Conservation (phyloP, 1,284 basidiomycete species). For the Austropuccinia psidii region DNA sequence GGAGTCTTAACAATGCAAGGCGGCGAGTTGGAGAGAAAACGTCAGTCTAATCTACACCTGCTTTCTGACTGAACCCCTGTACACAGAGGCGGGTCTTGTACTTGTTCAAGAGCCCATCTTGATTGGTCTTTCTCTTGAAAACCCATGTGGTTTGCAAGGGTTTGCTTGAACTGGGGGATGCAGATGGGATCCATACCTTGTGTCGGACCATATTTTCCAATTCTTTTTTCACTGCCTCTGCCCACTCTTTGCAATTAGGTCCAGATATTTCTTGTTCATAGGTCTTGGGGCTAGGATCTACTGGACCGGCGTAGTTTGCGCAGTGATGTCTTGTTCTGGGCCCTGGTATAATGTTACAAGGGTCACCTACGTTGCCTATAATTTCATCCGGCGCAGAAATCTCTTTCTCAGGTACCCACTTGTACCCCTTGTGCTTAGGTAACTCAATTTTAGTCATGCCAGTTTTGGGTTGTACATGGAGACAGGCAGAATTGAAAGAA, state of each 20-base stretch:
- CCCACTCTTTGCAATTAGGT: background rate
- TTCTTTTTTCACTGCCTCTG: background rate
- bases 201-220: background rate
- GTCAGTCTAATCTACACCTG: background rate
- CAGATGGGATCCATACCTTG: background rate
- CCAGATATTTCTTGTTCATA: slow-evolving; percentile 11
- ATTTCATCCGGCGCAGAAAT: too few relatives aligned
- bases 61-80: background rate
- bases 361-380: too few relatives aligned
- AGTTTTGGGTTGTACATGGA: too few relatives aligned
- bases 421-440: too few relatives aligned
- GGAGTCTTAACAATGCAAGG: background rate
- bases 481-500: too few relatives aligned
- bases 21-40: background rate
- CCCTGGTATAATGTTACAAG: background rate
- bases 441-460: too few relatives aligned
- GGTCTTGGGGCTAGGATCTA: background rate
- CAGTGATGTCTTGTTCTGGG: background rate
- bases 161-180: too few relatives aligned
- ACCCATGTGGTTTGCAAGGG: background rate
- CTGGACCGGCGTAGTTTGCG: background rate
- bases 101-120: background rate
- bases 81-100: background rate
- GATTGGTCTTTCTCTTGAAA: background rate
- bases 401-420: too few relatives aligned